These are phyloP conservation scores for Talaromyces ruber DNA, from an alignment of 495 filamentous ascomycete genomes.

Conservation along the genomic window DNA sequence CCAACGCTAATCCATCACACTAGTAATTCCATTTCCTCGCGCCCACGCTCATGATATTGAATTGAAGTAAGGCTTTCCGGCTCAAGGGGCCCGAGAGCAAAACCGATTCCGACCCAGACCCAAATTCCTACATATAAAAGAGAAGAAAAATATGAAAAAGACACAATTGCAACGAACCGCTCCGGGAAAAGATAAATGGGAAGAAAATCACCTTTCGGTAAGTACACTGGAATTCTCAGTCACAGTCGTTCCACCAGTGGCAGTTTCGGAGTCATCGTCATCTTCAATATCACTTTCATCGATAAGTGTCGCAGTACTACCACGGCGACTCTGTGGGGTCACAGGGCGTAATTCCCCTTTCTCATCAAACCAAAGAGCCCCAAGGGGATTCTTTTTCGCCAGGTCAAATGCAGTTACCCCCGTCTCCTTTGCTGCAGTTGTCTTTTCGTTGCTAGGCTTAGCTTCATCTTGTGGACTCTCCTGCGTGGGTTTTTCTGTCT, in stretches of 20 bases:
- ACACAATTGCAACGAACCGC: neutral
- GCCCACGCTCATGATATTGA: neutral
- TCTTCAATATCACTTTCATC: slow-evolving; percentile 12
- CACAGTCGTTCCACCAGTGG: slow-evolving; percentile 1
- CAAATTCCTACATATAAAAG: neutral
- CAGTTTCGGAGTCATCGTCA: slow-evolving; percentile 1
- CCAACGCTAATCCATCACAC: neutral
- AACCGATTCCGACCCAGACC: neutral
- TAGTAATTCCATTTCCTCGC: neutral
- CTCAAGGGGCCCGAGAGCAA: neutral
- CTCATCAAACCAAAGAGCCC: slow-evolving; percentile 16
- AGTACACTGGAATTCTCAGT: neutral
- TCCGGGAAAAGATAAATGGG: neutral
- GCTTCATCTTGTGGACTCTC: too few relatives aligned
- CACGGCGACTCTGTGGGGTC: slow-evolving; percentile 4
- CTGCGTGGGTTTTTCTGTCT: too few relatives aligned
- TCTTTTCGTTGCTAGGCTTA: too few relatives aligned
- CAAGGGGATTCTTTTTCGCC: slow-evolving; percentile 16
- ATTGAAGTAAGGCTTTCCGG: neutral
- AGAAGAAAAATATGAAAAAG: neutral
- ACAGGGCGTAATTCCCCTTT: slow-evolving; percentile 11
- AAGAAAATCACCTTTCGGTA: neutral
- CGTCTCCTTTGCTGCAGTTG: slow-evolving; percentile 9
- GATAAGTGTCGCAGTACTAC: slow-evolving; percentile 15
- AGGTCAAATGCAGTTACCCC: slow-evolving; percentile 18